Evolutionary conservation across 139 green algal genomes (phyloP).

Genomic region (Tetradesmus lagerheimii): DNA sequence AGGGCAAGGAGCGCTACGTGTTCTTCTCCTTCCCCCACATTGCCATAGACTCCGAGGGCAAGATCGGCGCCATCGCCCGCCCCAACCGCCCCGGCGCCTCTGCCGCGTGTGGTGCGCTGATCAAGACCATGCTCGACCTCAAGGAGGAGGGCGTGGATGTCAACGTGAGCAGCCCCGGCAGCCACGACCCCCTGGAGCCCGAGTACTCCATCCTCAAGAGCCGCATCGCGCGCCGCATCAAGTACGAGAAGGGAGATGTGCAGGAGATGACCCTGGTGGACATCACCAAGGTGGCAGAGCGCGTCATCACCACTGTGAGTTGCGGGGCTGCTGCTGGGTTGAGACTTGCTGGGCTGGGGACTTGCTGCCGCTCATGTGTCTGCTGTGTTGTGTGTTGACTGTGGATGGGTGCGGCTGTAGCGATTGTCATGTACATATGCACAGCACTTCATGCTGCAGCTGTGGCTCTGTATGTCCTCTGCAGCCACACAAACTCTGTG

Average conservation of each 20-base stretch:
- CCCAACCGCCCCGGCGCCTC: constrained; percentile 61
- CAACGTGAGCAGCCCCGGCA: constrained; percentile 64
- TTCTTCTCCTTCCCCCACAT: constrained; percentile 97
- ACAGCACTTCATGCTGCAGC: no score
- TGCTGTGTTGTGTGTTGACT: not conserved
- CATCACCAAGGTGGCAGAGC: constrained; percentile 83
- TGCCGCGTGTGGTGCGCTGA: constrained; percentile 88
- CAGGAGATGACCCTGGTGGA: constrained; percentile 71
- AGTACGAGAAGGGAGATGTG: constrained; percentile 58
- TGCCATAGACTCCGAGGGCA: constrained; percentile 79
- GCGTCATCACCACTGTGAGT: constrained; percentile 82
- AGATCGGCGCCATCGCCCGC: constrained; percentile 78
- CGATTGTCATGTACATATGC: no score
- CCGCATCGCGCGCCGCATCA: constrained; percentile 79
- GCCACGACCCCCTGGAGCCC: constrained; percentile 85
- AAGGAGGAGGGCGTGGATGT: constrained; percentile 63
- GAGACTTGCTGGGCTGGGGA: not conserved
- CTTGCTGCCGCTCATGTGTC: not conserved
- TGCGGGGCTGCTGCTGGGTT: not conserved
- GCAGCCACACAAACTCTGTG: no score
- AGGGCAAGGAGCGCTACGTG: constrained; percentile 88
- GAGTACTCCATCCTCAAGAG: constrained; percentile 93
- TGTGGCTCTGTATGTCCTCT: no score
- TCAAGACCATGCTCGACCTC: constrained; percentile 63
- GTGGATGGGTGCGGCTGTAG: no score